Evolutionary conservation across 495 filamentous ascomycete genomes (phyloP).

Genomic region (Daldinia loculata): DNA sequence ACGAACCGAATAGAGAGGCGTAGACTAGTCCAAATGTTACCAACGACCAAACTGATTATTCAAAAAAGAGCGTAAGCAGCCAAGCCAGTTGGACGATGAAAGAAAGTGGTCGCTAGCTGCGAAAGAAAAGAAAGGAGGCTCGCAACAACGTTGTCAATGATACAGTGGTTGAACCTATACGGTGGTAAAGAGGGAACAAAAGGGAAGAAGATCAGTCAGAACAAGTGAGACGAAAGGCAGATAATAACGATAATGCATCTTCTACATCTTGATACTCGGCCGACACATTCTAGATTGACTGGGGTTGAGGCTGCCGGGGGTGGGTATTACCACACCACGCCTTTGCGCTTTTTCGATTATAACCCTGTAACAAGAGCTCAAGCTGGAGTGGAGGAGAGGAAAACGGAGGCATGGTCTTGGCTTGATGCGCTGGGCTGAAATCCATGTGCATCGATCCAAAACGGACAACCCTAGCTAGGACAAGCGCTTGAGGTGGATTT

Average conservation of each 20-base stretch:
- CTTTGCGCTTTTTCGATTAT: conserved; percentile 21
- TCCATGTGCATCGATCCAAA: conserved; percentile 42
- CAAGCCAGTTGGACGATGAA: conserved; percentile 66
- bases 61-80: conserved; percentile 64
- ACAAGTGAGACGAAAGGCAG: conserved; percentile 35
- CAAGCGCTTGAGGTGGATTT: conserved; percentile 6
- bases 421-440: conserved; percentile 40
- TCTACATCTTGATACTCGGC: conserved; percentile 43
- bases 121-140: conserved; percentile 57
- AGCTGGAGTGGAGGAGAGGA: conserved; percentile 44
- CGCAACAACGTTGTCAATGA: conserved; percentile 59
- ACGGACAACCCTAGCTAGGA: conserved; percentile 34
- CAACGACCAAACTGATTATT: conserved; percentile 55
- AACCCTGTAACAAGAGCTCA: conserved; percentile 37
- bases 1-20: conserved; percentile 38
- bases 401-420: conserved; percentile 44
- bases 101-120: conserved; percentile 65
- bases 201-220: conserved; percentile 47
- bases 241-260: conserved; percentile 46
- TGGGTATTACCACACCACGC: conserved; percentile 30
- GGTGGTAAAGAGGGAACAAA: conserved; percentile 52
- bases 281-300: conserved; percentile 37
- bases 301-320: conserved; percentile 34
- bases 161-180: conserved; percentile 52
- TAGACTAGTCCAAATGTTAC: conserved; percentile 57